Percentiles rank a stretch among this genome's conserved stretches.
Conservation (phyloP, 139 green algal species). For the Chlorella sp. region DNA sequence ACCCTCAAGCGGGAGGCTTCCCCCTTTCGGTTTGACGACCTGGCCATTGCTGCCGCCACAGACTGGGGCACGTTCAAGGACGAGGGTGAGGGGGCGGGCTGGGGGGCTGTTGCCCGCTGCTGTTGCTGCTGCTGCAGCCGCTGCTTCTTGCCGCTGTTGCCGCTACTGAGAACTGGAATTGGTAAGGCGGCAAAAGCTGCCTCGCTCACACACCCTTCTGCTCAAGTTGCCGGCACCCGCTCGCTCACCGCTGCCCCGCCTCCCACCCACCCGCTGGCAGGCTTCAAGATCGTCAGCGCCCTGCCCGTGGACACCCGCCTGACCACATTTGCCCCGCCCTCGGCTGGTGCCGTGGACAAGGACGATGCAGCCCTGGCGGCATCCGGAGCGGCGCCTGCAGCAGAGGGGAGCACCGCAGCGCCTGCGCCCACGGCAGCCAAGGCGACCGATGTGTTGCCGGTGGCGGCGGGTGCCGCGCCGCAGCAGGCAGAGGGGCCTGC, state of each 20-base stretch:
- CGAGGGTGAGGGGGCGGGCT: constrained; percentile 13
- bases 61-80: constrained; percentile 41
- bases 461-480: neutral
- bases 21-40: constrained; percentile 31
- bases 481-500: neutral
- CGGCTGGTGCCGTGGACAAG: neutral
- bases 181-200: too few species aligned
- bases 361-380: neutral
- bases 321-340: constrained; percentile 6
- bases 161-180: too few species aligned
- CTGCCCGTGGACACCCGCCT: constrained; percentile 40
- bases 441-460: neutral
- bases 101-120: too few species aligned
- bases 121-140: too few species aligned
- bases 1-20: constrained; percentile 33
- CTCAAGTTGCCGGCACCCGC: too few species aligned
- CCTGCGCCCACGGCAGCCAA: neutral
- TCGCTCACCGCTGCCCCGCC: too few species aligned
- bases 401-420: neutral
- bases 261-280: neutral
- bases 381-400: neutral
- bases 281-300: constrained; percentile 37
- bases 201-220: too few species aligned
- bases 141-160: too few species aligned
- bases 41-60: neutral